Evolutionary conservation across 2,329 filamentous ascomycete species (phyloP).

Genomic region (Beauveria asiatica): DNA sequence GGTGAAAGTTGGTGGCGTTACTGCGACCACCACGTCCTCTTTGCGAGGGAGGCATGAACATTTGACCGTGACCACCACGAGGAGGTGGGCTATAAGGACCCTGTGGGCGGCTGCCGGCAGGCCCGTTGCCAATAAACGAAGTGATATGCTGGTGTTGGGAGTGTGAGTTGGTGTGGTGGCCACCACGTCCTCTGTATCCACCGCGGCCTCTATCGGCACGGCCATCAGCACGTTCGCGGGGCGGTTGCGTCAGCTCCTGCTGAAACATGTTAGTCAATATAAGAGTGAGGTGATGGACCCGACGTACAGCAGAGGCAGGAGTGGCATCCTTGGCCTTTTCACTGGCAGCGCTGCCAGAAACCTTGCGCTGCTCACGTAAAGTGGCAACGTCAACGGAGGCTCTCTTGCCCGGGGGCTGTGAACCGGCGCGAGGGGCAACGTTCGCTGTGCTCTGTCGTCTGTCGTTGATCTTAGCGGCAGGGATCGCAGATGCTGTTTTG

Average conservation of each 20-base stretch:
- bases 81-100: conserved; percentile 37
- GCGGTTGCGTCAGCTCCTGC: conserved; percentile 21
- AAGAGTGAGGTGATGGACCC: background rate
- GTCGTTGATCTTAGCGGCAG: conserved; percentile 23
- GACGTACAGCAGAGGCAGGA: conserved; percentile 32
- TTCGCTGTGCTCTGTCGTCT: conserved; percentile 29
- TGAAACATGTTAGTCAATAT: background rate
- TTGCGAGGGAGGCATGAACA: conserved; percentile 25
- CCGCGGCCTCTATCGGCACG: conserved; percentile 35
- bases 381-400: conserved; percentile 31
- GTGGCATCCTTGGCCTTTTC: conserved; percentile 35
- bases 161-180: conserved; percentile 31
- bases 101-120: conserved; percentile 24
- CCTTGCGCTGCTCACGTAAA: conserved; percentile 39
- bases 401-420: conserved; percentile 36
- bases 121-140: conserved; percentile 28
- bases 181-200: conserved; percentile 37
- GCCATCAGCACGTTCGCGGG: conserved; percentile 28
- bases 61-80: conserved; percentile 27
- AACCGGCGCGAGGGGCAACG: conserved; percentile 26
- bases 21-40: conserved; percentile 24
- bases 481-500: conserved; percentile 26
- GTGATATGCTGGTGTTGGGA: conserved; percentile 24
- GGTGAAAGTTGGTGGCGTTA: conserved; percentile 26
- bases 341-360: conserved; percentile 21